phyloP scores from a whole-genome alignment of 2,329 filamentous ascomycete genomes.

The Colletotrichum ledebouriae region DNA sequence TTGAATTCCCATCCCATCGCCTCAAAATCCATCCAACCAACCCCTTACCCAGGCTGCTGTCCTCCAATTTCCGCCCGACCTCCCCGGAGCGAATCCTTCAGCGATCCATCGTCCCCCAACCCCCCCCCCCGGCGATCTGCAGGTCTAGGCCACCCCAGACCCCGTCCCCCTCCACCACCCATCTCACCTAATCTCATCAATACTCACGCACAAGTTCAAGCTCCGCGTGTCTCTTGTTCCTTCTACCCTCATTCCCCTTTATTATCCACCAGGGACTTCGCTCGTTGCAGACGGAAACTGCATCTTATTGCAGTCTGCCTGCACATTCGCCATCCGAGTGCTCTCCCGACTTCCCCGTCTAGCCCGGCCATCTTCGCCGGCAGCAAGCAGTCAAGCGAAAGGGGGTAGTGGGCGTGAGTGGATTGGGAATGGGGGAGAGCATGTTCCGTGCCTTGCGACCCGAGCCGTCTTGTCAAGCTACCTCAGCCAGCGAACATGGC shows the following conservation, averaged over 20 bases:
- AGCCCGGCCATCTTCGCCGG: slow-evolving; percentile 4
- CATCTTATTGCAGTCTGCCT: slow-evolving; percentile 11
- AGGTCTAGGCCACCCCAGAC: slow-evolving; percentile 34
- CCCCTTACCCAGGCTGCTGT: not conserved
- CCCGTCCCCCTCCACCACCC: slow-evolving; percentile 12
- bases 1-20: slow-evolving; percentile 5
- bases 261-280: slow-evolving; percentile 6
- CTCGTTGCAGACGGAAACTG: slow-evolving; percentile 15
- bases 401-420: not conserved
- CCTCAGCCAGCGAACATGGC: not conserved
- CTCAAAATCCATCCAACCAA: not conserved
- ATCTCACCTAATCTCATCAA: slow-evolving; percentile 31
- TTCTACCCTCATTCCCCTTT: not conserved
- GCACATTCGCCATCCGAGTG: slow-evolving; percentile 1
- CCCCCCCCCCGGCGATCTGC: slow-evolving; percentile 31
- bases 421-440: no score
- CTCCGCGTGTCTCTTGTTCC: not conserved
- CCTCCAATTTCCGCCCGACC: slow-evolving; percentile 30
- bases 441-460: not conserved
- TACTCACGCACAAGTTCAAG: slow-evolving; percentile 19
- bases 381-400: not conserved
- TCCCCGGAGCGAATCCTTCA: slow-evolving; percentile 35
- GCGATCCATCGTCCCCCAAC: slow-evolving; percentile 28
- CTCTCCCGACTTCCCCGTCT: slow-evolving; percentile 10
- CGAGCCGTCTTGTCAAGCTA: not conserved